These are phyloP conservation scores for Torulaspora pretoriensis DNA, from an alignment of 1,139 yeast species.

Conservation along the genomic window DNA sequence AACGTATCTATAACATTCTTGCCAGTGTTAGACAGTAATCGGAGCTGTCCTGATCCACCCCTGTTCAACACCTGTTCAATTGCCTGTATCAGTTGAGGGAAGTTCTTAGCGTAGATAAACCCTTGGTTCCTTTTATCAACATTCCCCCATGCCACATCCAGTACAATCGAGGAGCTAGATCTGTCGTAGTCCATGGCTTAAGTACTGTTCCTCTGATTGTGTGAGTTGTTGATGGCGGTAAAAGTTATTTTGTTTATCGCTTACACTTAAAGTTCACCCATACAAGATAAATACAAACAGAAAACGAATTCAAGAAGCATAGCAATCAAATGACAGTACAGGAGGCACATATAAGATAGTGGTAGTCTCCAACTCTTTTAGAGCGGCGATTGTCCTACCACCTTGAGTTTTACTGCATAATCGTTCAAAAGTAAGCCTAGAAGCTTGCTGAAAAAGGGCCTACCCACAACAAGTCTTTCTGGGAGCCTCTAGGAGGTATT, in stretches of 20 bases:
- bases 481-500: no score
- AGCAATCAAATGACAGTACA: neutral
- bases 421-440: no score
- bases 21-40: constrained; percentile 27
- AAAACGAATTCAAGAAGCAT: neutral
- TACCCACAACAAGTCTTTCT: no score
- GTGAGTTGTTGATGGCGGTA: constrained; percentile 3
- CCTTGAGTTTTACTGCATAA: no score
- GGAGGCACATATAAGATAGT: neutral
- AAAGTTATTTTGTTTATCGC: constrained; percentile 2
- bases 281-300: neutral
- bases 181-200: constrained; percentile 15
- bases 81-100: constrained; percentile 22
- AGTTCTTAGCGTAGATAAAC: constrained; percentile 34
- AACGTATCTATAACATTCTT: constrained; percentile 29
- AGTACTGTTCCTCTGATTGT: neutral
- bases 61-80: constrained; percentile 25
- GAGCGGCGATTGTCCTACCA: no score
- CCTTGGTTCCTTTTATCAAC: constrained; percentile 33
- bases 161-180: constrained; percentile 16
- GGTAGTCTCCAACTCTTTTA: no score
- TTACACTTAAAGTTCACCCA: neutral
- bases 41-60: constrained; percentile 5
- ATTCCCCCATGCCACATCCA: constrained; percentile 35
- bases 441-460: no score